Conservation (phyloP, 1,284 basidiomycete genomes). For the Mrakiaceae sp. region DNA sequence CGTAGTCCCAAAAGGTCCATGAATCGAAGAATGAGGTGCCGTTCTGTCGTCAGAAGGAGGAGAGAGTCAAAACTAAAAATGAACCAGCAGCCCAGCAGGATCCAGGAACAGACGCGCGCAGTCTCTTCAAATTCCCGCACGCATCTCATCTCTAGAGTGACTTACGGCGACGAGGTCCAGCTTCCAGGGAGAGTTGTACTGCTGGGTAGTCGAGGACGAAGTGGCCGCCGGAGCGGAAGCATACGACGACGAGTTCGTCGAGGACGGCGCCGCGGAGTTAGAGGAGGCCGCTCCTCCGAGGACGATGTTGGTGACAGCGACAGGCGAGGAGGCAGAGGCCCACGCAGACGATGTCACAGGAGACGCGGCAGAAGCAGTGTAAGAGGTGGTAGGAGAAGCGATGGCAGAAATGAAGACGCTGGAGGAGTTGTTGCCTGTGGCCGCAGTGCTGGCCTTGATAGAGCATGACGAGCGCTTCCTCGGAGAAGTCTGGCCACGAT, state of each 20-base stretch:
- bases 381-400: not conserved
- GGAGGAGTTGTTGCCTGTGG: not conserved
- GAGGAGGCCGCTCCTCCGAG: not conserved
- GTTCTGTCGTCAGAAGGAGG: slow-evolving; percentile 19
- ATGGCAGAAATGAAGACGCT: not conserved
- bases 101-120: not conserved
- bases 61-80: not conserved
- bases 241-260: not conserved
- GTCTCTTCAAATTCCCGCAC: too few species aligned
- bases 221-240: slow-evolving; percentile 3
- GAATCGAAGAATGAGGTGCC: slow-evolving; percentile 56
- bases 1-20: slow-evolving; percentile 58
- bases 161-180: slow-evolving; percentile 25
- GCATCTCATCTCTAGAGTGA: not conserved
- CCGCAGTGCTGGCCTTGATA: too few species aligned
- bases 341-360: slow-evolving; percentile 12
- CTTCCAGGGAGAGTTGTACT: slow-evolving; percentile 24
- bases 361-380: not conserved
- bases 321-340: slow-evolving; percentile 10
- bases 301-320: not conserved
- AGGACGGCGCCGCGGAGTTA: not conserved
- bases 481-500: not conserved
- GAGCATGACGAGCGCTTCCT: slow-evolving; percentile 1
- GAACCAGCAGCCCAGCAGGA: not conserved
- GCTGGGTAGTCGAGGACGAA: not conserved